Base-by-base conservation (phyloP, 306 rosid species). In the Begonia masoniana region DNA sequence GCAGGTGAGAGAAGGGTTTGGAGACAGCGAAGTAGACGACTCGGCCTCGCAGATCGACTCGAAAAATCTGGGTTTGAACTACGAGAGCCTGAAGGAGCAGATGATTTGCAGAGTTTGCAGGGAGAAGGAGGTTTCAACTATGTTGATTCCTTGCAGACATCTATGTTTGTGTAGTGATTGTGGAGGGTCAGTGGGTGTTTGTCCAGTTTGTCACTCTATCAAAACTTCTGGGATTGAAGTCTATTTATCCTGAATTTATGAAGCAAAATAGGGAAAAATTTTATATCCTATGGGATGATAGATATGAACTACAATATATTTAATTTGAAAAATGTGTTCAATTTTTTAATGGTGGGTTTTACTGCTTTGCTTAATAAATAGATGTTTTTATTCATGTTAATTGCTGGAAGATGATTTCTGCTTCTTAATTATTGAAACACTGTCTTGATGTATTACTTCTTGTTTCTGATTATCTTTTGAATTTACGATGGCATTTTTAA, bases 121-220 rank as follows among this genome's bases (percentile, higher is more conserved):
- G 68, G 72, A 58, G n/a, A 82, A 74, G 76, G 87, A 81, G 75
- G 95, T 85, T 49, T 85, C 83, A 15, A 73, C 82, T 68, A 70
- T 89, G 71, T 68, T 89, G 73, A 80, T 89, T 80, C 97, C 97
- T 49, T 89, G 97, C 63, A 75, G 95, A 69, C 97, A 89, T 67
- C 68, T 85, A 36, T 78, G 94, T 73, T 73, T 89, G 73, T 89
- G 97, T 66, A 89, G 69, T 76, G 83, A 82, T 36, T 89, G 97
- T 75, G 91, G 78, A 52, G 83, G 68, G 52, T 84, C 71, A 53
- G 45, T 73, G 67, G 64, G 59, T 59, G 79, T 74, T 66, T 89
- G 97, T 65, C 95, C 95, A 52, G 72, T 82, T 49, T 89, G 97
- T 61, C 85, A 75, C 73, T 58, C 66, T 66, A 65, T 82, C 63